Evolutionary conservation across 169 alveolate genomes (phyloP), one percentile per base, ranked within the genome.

Genomic region (Cystoisospora suis): DNA sequence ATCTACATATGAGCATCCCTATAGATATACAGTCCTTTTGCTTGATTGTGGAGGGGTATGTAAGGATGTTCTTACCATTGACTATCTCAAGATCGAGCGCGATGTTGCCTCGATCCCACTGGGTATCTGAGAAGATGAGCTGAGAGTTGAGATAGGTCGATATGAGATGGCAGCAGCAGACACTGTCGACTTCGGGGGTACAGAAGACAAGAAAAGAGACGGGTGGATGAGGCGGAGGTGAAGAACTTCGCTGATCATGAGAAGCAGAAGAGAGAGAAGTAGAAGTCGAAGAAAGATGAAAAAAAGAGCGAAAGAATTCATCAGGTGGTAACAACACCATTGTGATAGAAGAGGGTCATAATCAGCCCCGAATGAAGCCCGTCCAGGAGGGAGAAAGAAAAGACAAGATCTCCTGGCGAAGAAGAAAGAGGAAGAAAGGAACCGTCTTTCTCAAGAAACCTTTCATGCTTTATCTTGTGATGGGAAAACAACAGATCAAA

Each of bases 111-210:
- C 23, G 32, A 56, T 72, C 83, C 58, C 83, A 72, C 83, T 72
- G 83, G 56, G 38, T 40, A 38, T 34, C 83, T 0, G 42, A 56
- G 53, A 72, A 72, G 56, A 72, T 46, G 53, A 40, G 53, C 0
- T 53, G 83, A 27, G 83, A 34, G 56, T 72, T 40, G 83, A 72
- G 83, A 38, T 40, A 72, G 36, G 83, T 12, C 34, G 83, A 72
- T 46, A 72, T 20, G 2, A 72, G 83, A 2, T 72, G 83, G 83
- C 83, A 72, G 83, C 83, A 72, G 56, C 83, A 72, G 83, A 72
- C 34, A 38, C 58, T 40, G 83, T 72, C 83, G 3, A 72, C 83
- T 38, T 72, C 83, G 7, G 83, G 56, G 6, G 83, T 72, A 34
- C 58, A 34, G 56, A 72, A 72, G 56, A 72, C 83, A 29, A 72